phyloP scores from a whole-genome alignment of 2,329 filamentous ascomycete genomes.

The Pseudocercospora vitis region DNA sequence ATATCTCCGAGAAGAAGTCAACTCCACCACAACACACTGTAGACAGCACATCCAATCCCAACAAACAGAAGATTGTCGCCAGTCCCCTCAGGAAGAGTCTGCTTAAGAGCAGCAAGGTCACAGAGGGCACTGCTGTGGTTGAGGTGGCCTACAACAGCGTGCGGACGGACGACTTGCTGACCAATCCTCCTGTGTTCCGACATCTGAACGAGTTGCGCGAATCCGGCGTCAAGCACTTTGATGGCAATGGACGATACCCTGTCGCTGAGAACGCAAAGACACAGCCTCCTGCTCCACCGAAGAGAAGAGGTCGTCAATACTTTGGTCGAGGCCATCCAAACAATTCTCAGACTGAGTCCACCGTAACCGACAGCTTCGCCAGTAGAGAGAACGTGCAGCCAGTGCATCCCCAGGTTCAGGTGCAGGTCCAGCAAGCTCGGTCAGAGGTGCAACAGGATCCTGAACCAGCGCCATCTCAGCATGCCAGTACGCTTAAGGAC shows the following conservation, averaged over 20 bases:
- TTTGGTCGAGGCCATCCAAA: constrained; percentile 4
- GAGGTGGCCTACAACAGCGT: neutral
- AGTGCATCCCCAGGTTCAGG: neutral
- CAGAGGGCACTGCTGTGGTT: constrained; percentile 10
- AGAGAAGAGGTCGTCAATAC: constrained; percentile 15
- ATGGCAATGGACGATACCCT: neutral
- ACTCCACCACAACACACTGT: constrained; percentile 19
- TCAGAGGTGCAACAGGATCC: constrained; percentile 8
- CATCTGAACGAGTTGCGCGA: constrained; percentile 1
- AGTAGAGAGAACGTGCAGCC: constrained; percentile 10
- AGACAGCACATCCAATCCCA: constrained; percentile 8
- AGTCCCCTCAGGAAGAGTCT: constrained; percentile 32
- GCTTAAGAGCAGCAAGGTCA: constrained; percentile 28
- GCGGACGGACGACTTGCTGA: constrained; percentile 1
- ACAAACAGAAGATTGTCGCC: constrained; percentile 23
- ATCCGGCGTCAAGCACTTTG: neutral
- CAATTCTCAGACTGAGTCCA: constrained; percentile 10
- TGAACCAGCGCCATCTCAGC: neutral
- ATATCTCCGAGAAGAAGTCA: constrained; percentile 3
- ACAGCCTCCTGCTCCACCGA: neutral
- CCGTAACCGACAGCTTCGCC: constrained; percentile 21
- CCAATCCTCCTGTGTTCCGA: neutral
- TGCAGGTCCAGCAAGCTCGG: constrained; percentile 13
- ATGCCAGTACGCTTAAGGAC: neutral
- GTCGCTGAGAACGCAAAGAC: neutral